These are phyloP conservation scores for Phytopythium vexans DNA, from an alignment of 352 stramenopile species.

Conservation along the genomic window DNA sequence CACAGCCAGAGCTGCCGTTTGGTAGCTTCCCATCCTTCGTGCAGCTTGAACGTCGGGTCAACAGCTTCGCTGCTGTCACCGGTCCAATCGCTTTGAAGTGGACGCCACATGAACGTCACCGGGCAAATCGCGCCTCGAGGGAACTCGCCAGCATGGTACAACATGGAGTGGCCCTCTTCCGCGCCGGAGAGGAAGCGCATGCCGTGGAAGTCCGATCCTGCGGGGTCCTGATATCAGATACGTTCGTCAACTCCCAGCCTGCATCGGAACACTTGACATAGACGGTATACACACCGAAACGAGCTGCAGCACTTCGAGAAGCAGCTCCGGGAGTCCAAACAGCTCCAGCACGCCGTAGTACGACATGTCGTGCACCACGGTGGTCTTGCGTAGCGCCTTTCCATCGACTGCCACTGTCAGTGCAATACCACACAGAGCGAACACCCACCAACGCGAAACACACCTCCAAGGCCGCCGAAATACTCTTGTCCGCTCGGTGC, in stretches of 20 bases:
- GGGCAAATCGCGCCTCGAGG: slow-evolving; percentile 60
- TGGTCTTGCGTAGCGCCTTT: slow-evolving; percentile 42
- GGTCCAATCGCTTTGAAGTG: slow-evolving; percentile 30
- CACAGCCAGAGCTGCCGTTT: slow-evolving; percentile 78
- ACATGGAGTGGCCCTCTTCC: slow-evolving; percentile 45
- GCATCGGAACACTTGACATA: slow-evolving; percentile 1
- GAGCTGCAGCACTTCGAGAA: slow-evolving; percentile 60
- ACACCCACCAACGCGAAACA: neutral
- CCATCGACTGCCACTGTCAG: neutral
- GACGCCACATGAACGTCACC: slow-evolving; percentile 76
- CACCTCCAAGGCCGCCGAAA: slow-evolving; percentile 53
- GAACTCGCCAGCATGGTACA: slow-evolving; percentile 58
- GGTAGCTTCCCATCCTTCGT: slow-evolving; percentile 33
- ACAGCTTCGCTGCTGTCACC: neutral
- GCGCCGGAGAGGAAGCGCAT: slow-evolving; percentile 40
- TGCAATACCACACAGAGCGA: neutral
- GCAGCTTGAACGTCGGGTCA: slow-evolving; percentile 22
- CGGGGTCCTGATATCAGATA: slow-evolving; percentile 29
- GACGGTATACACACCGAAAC: slow-evolving; percentile 17
- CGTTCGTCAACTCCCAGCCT: too few relatives aligned
- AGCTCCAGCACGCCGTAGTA: slow-evolving; percentile 74
- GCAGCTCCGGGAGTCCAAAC: slow-evolving; percentile 46
- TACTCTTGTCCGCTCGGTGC: slow-evolving; percentile 54
- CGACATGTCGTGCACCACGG: slow-evolving; percentile 55
- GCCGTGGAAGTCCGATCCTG: slow-evolving; percentile 64